Evolutionary conservation across 371 early-diverging fungal genomes (phyloP).

Genomic region (Mortierella sp.): DNA sequence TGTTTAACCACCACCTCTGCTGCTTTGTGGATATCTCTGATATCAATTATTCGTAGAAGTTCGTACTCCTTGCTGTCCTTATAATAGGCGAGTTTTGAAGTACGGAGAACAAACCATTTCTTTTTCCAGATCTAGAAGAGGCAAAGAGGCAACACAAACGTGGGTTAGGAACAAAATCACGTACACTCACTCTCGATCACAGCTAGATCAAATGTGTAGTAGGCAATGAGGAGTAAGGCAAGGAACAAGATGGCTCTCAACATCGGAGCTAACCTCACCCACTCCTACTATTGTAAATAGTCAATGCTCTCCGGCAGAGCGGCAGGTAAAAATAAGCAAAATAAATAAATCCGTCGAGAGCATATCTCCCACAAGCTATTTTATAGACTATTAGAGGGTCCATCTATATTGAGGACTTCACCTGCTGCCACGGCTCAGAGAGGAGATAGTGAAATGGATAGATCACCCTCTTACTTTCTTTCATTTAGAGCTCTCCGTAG

Average conservation of each 20-base stretch:
- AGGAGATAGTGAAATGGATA: neutral
- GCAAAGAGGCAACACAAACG: neutral
- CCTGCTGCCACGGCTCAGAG: neutral
- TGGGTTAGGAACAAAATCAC: neutral
- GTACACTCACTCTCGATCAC: neutral
- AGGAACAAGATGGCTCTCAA: constrained; percentile 7
- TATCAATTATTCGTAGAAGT: constrained; percentile 78
- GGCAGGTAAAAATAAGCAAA: constrained; percentile 1
- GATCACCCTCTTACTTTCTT: neutral
- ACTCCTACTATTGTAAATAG: constrained; percentile 5
- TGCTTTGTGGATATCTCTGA: constrained; percentile 80
- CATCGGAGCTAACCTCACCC: constrained; percentile 2
- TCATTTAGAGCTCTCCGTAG: constrained; percentile 1
- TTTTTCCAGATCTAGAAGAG: constrained; percentile 83
- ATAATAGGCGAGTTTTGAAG: constrained; percentile 85
- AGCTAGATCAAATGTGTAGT: neutral
- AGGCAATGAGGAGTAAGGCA: constrained; percentile 10
- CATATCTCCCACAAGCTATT: constrained; percentile 8
- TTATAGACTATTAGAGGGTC: neutral
- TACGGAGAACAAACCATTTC: constrained; percentile 88
- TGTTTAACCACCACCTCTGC: constrained; percentile 80
- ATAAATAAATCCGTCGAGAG: constrained; percentile 7
- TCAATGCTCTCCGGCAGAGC: neutral
- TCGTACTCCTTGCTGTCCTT: constrained; percentile 92
- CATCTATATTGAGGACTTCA: neutral